phyloP scores from a whole-genome alignment of 1,139 yeast species.

The Taphrina communis region DNA sequence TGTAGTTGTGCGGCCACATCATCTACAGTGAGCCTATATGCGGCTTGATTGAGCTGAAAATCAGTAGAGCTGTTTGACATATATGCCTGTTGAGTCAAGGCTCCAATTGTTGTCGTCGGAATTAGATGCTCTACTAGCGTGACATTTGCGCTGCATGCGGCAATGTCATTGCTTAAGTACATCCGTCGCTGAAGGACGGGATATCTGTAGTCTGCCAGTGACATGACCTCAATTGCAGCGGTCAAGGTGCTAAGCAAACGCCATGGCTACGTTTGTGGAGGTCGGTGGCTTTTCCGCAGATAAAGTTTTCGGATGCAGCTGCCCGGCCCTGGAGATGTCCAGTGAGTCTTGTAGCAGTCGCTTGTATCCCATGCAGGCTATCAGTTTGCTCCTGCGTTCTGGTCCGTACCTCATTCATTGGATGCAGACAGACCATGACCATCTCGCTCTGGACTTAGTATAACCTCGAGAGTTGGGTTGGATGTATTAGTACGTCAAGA shows the following conservation, averaged over 20 bases:
- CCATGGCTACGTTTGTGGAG: not conserved
- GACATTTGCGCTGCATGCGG: not conserved
- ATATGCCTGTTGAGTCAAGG: not conserved
- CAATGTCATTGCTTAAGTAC: not conserved
- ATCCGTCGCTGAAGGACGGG: not conserved
- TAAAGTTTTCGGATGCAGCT: not conserved
- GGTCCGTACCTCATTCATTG: too few relatives aligned
- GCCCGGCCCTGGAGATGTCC: too few relatives aligned
- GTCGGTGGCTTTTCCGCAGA: constrained; percentile 14
- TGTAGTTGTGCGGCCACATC: constrained; percentile 17
- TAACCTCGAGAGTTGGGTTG: too few relatives aligned
- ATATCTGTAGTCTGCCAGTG: not conserved
- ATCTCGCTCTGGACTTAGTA: too few relatives aligned
- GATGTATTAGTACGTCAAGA: too few relatives aligned
- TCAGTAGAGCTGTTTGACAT: constrained; percentile 18
- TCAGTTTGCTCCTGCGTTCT: too few relatives aligned
- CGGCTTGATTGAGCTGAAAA: constrained; percentile 13
- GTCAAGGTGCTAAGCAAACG: constrained; percentile 10
- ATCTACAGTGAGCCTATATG: constrained; percentile 14
- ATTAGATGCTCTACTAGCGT: not conserved
- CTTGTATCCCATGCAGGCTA: too few relatives aligned
- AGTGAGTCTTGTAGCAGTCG: too few relatives aligned
- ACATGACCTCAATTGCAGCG: not conserved
- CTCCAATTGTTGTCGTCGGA: too few relatives aligned
- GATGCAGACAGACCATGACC: too few relatives aligned